Base-by-base conservation (phyloP, 75 land plant species). In the Pinus albicaulis region DNA sequence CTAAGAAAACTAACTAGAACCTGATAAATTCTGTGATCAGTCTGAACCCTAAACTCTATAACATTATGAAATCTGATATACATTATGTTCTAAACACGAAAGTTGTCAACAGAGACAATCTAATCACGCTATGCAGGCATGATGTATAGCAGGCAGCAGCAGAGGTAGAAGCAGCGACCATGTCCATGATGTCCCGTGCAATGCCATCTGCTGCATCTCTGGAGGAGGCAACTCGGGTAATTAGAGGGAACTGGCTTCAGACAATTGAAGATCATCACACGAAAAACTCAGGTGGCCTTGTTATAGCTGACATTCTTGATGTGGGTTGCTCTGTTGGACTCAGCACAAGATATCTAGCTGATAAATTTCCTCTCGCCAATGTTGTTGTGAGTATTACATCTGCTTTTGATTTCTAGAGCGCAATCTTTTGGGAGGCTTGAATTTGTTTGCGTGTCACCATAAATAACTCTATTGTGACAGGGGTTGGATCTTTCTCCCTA, bases 401-500 rank as follows among this genome's bases (percentile, higher is more conserved):
- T 16, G 28, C 65, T 19, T 38, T 38, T 8, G 12, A 52, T 55
- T 48, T 48, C 15, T 41, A 15, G n/a, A 26, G 4, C 25, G 56
- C 5, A 44, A 72, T 41, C 28, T 48, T 26, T 7, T 56, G 24
- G n/a, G 59, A 8, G 31, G 31, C 56, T 25, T 15, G 25, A 55
- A 16, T 73, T 55, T 73, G 59, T 73, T 73, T 48, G 25, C 20
- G 14, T 14, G 25, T 56, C 12, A 16, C 74, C 12, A 48, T 12
- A 48, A 48, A 10, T 48, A 73, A 25, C 28, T 73, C n/a, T 48
- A 23, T 59, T 69, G 14, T 31, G 63, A 16, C 85, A 95, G 98
- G 98, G 98, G 23, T 80, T 95, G 24, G 98, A 95, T 82, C 79
- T 95, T 79, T 95, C 98, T 53, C 96, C 98, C 22, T 91, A 95